Evolutionary conservation across 768 basidiomycete species (phyloP).

Genomic region (Leucocoprinus birnbaumii): DNA sequence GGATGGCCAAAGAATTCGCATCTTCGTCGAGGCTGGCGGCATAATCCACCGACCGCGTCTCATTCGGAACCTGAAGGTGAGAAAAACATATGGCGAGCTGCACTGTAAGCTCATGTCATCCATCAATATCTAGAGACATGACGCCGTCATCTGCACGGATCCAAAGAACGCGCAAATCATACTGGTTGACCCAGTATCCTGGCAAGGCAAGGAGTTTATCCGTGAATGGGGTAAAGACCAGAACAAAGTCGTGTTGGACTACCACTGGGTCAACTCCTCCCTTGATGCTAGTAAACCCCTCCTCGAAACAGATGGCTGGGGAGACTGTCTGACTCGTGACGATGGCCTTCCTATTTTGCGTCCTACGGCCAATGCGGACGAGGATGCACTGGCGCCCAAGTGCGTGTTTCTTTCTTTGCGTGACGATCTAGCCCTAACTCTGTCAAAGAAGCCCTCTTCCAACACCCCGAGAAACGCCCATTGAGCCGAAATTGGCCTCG

Average conservation of each 20-base stretch:
- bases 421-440: conserved; percentile 7
- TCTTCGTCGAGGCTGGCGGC: conserved; percentile 59
- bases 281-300: conserved; percentile 21
- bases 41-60: conserved; percentile 47
- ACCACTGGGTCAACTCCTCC: conserved; percentile 50
- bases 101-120: conserved; percentile 4
- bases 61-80: conserved; percentile 46
- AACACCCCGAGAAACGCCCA: conserved; percentile 58
- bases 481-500: conserved; percentile 20
- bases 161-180: conserved; percentile 54
- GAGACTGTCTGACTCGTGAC: conserved; percentile 37
- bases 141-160: conserved; percentile 49
- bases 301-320: conserved; percentile 50
- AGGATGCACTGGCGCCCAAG: conserved; percentile 41
- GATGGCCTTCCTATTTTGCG: conserved; percentile 32
- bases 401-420: conserved; percentile 29
- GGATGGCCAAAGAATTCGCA: conserved; percentile 38
- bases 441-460: conserved; percentile 56
- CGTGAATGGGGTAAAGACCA: conserved; percentile 54
- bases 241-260: conserved; percentile 50
- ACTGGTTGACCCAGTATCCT: conserved; percentile 51
- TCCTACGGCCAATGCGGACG: conserved; percentile 28
- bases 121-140: conserved; percentile 41
- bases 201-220: conserved; percentile 54
- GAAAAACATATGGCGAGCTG: neutral